Base-by-base conservation (phyloP, 768 basidiomycete species). In the Neoboletus magnificus region DNA sequence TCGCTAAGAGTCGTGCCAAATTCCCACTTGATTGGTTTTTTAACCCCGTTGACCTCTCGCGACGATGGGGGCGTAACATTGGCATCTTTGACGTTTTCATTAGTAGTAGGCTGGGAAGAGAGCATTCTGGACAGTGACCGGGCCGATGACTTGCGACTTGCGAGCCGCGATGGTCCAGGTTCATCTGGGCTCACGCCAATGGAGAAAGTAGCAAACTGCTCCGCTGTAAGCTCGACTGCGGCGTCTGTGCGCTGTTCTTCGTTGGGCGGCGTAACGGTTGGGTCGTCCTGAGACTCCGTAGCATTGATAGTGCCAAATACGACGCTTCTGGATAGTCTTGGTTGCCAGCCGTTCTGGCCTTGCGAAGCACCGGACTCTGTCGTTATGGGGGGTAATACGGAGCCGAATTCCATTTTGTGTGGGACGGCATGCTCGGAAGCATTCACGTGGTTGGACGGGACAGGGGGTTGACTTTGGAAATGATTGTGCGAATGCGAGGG, bases 271-370 rank as follows among this genome's bases (percentile, higher is more conserved):
- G 48, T 16, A 29, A 22, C 3, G 15, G 4, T 35, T 15, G 50
- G 13, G 9, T 60, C 49, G 23, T 56, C 48, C 13, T 51, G 55
- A 13, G 67, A 55, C 0, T 68, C 74, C 3, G 66, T 57, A 23
- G 69, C 54, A 37, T 68, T 70, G 52, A 83, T 81, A 50, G 77
- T 82, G 8, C 83, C 83, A 62, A 84, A 84, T 6, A 81, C 72
- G 39, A 84, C 75, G 48, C 71, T 69, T 58, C 53, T 63, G 36
- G 66, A 32, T 10, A 57, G 32, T 20, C 18, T 61, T 4, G 44
- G 43, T 15, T 58, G 60, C 33, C 6, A 50, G 12, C 43, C 41
- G 12, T 61, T 62, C 47, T 50, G 57, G 20, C 15, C n/a, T 36
- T 54, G 50, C 11, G 59, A 57, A 39, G 40, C 39, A 16, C 40